Evolutionary conservation across 2,329 filamentous ascomycete genomes (phyloP).

Genomic region (Triangularia verruculosa): DNA sequence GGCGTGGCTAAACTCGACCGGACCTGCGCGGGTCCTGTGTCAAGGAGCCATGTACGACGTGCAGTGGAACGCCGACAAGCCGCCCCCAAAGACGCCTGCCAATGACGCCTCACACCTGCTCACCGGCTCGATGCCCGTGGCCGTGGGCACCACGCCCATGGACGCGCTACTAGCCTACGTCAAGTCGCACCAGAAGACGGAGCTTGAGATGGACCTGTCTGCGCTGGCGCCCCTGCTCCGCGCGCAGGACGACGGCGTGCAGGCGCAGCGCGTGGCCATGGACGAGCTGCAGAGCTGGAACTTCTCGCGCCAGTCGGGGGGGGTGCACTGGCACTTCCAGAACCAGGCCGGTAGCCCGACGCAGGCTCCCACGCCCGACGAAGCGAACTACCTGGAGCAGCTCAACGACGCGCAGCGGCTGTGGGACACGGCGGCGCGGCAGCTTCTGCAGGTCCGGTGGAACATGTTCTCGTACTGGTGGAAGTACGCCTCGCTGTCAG

Average conservation of each 20-base stretch:
- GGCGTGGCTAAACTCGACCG: neutral
- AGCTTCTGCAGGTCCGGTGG: slow-evolving; percentile 5
- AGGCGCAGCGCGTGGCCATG: slow-evolving; percentile 32
- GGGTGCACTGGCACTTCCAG: neutral
- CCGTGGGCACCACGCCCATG: slow-evolving; percentile 39
- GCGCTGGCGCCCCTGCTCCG: slow-evolving; percentile 32
- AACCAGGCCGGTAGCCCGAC: slow-evolving; percentile 11
- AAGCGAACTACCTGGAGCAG: slow-evolving; percentile 15
- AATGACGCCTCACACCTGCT: slow-evolving; percentile 28
- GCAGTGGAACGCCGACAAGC: slow-evolving; percentile 30
- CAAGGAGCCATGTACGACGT: slow-evolving; percentile 41
- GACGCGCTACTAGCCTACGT: slow-evolving; percentile 38
- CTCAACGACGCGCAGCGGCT: slow-evolving; percentile 28
- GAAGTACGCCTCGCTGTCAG: neutral
- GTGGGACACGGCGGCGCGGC: slow-evolving; percentile 25
- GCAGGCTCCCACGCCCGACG: slow-evolving; percentile 7
- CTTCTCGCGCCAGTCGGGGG: slow-evolving; percentile 19
- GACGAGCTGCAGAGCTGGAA: slow-evolving; percentile 33
- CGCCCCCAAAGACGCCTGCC: slow-evolving; percentile 32
- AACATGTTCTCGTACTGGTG: neutral
- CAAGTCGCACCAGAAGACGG: slow-evolving; percentile 24
- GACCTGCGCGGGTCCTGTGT: slow-evolving; percentile 26
- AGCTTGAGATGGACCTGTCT: slow-evolving; percentile 8
- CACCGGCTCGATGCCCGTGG: slow-evolving; percentile 24
- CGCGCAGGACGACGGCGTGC: slow-evolving; percentile 34